phyloP scores from a whole-genome alignment of 169 alveolate genomes.

The Plasmodium vinckei region DNA sequence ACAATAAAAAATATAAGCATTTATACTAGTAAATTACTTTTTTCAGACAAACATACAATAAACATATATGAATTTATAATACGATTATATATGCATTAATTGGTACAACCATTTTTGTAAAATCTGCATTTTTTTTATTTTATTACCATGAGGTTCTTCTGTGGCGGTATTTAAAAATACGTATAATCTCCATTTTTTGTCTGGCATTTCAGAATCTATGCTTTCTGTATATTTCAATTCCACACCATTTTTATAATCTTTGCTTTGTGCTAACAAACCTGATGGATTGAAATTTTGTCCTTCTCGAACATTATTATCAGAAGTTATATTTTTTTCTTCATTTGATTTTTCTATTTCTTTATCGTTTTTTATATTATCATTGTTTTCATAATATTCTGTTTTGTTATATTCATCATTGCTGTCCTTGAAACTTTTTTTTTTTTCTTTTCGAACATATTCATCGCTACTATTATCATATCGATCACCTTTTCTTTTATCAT shows the following conservation, averaged over 20 bases:
- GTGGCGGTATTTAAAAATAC: constrained; percentile 77
- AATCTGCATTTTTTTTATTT: not conserved
- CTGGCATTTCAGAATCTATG: constrained; percentile 86
- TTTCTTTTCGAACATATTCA: not conserved
- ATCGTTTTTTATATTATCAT: constrained; percentile 7
- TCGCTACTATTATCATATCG: not conserved
- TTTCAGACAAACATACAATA: not conserved
- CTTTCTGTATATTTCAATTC: constrained; percentile 88
- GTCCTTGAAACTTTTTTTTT: not conserved
- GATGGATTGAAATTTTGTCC: constrained; percentile 90
- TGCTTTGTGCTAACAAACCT: constrained; percentile 89
- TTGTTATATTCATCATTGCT: no score
- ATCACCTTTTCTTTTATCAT: not conserved
- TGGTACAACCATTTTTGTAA: not conserved
- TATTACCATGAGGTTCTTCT: constrained; percentile 50
- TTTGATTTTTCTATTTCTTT: constrained; percentile 14
- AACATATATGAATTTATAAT: not conserved
- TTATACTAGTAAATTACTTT: not conserved
- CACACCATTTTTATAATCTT: constrained; percentile 85
- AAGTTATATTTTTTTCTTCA: constrained; percentile 24
- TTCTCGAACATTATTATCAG: constrained; percentile 37
- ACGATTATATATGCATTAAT: not conserved
- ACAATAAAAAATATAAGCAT: not conserved
- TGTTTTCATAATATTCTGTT: not conserved
- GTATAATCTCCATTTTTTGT: constrained; percentile 88